These are phyloP conservation scores for Sporobolomyces roseus DNA, from an alignment of 768 basidiomycete species.

Conservation along the genomic window DNA sequence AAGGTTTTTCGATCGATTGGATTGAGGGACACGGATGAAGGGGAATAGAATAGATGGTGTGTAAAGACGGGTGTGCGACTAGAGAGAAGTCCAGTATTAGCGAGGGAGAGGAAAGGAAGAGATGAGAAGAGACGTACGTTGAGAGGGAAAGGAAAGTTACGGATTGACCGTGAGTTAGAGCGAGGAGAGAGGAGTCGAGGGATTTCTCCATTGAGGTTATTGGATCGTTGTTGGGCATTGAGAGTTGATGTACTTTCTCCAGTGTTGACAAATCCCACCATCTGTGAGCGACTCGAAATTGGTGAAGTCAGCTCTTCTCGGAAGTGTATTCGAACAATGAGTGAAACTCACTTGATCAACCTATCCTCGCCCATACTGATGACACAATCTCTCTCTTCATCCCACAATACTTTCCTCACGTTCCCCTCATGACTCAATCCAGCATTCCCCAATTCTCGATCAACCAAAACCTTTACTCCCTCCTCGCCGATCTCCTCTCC, in stretches of 20 bases:
- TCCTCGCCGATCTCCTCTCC: slow-evolving; percentile 2
- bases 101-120: neutral
- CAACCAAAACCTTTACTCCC: slow-evolving; percentile 16
- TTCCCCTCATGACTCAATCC: slow-evolving; percentile 73
- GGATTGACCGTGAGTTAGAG: slow-evolving; percentile 81
- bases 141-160: slow-evolving; percentile 75
- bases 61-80: slow-evolving; percentile 50
- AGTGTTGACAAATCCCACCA: slow-evolving; percentile 95
- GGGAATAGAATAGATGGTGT: slow-evolving; percentile 73
- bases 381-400: slow-evolving; percentile 61
- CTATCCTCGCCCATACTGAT: slow-evolving; percentile 92
- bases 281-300: slow-evolving; percentile 51
- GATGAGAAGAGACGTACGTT: slow-evolving; percentile 48
- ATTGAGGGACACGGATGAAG: slow-evolving; percentile 92
- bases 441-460: slow-evolving; percentile 56
- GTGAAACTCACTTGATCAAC: slow-evolving; percentile 65
- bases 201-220: slow-evolving; percentile 95
- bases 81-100: neutral
- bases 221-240: slow-evolving; percentile 67
- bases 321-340: neutral
- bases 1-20: slow-evolving; percentile 83
- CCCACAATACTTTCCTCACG: slow-evolving; percentile 89
- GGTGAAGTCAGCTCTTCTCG: neutral
- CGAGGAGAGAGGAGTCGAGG: slow-evolving; percentile 51
- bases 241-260: slow-evolving; percentile 58